A percentile compares a stretch with the other conserved stretches of the same genome.
These are phyloP conservation scores for Alternaria postmessia DNA, from an alignment of 2,329 filamentous ascomycete species.

Conservation along the genomic window DNA sequence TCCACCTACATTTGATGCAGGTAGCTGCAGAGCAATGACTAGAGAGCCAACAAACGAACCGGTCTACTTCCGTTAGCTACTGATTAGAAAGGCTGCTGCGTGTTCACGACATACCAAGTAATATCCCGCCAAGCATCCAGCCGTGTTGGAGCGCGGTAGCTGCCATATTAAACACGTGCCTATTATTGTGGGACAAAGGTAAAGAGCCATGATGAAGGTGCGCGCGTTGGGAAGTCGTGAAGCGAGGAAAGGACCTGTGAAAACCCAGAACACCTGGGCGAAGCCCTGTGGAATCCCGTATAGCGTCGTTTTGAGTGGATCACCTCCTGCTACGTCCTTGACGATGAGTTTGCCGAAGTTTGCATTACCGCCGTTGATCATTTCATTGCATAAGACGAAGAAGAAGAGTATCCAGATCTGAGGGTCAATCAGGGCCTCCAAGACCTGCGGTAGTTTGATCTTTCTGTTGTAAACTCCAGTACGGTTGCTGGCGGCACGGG, in stretches of 20 bases:
- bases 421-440: conserved; percentile 56
- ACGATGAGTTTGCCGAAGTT: conserved; percentile 66
- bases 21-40: conserved; percentile 63
- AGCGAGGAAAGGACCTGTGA: conserved; percentile 62
- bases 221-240: conserved; percentile 60
- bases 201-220: conserved; percentile 62
- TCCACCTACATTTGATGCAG: conserved; percentile 56
- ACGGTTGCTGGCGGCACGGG: conserved; percentile 47
- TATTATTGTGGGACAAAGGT: conserved; percentile 61
- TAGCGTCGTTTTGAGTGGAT: conserved; percentile 58
- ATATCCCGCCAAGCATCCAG: conserved; percentile 61
- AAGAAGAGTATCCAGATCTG: conserved; percentile 58
- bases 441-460: conserved; percentile 60
- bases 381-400: conserved; percentile 61
- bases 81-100: background rate
- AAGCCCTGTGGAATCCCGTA: conserved; percentile 64
- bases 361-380: conserved; percentile 62
- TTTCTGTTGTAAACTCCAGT: conserved; percentile 57
- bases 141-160: conserved; percentile 52
- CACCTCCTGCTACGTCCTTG: conserved; percentile 55
- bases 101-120: conserved; percentile 52
- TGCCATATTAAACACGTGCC: conserved; percentile 62
- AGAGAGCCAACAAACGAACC: conserved; percentile 61
- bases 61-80: conserved; percentile 18
- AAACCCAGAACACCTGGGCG: conserved; percentile 63